A percentile compares a stretch with the other conserved stretches of the same genome.
Evolutionary conservation across 768 basidiomycete species (phyloP).

Genomic region (Omphalotus guepiniiformis): DNA sequence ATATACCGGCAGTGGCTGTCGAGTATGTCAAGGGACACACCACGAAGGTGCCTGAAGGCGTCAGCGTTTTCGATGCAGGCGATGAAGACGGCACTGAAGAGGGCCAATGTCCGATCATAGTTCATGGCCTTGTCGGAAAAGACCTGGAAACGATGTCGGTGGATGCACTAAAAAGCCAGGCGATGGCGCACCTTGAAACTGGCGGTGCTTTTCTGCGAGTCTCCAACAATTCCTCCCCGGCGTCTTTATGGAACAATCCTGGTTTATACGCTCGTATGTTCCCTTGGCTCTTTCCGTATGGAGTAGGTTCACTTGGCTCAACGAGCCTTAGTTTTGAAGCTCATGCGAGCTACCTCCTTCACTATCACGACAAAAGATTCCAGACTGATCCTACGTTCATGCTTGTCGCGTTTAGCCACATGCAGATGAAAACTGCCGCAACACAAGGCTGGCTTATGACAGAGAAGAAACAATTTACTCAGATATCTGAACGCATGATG

Average conservation of each 20-base stretch:
- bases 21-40: slow-evolving; percentile 12
- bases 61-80: slow-evolving; percentile 19
- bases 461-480: slow-evolving; percentile 13
- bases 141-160: slow-evolving; percentile 17
- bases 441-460: slow-evolving; percentile 19
- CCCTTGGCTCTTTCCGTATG: slow-evolving; percentile 40
- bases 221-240: slow-evolving; percentile 17
- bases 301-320: slow-evolving; percentile 21
- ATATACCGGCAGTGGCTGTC: slow-evolving; percentile 20
- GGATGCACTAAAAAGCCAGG: slow-evolving; percentile 17
- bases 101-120: slow-evolving; percentile 32
- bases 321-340: slow-evolving; percentile 2
- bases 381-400: slow-evolving; percentile 28
- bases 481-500: slow-evolving; percentile 13
- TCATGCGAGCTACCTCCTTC: slow-evolving; percentile 22
- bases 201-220: slow-evolving; percentile 22
- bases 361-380: slow-evolving; percentile 34
- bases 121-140: slow-evolving; percentile 30
- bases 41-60: not conserved
- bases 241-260: slow-evolving; percentile 29
- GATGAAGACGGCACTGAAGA: slow-evolving; percentile 24
- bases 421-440: slow-evolving; percentile 22
- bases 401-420: slow-evolving; percentile 28
- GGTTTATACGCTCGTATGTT: slow-evolving; percentile 35
- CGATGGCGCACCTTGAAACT: slow-evolving; percentile 22